Conservation (phyloP, 2,329 filamentous ascomycete genomes). For the Colletotrichum euphorbiae region DNA sequence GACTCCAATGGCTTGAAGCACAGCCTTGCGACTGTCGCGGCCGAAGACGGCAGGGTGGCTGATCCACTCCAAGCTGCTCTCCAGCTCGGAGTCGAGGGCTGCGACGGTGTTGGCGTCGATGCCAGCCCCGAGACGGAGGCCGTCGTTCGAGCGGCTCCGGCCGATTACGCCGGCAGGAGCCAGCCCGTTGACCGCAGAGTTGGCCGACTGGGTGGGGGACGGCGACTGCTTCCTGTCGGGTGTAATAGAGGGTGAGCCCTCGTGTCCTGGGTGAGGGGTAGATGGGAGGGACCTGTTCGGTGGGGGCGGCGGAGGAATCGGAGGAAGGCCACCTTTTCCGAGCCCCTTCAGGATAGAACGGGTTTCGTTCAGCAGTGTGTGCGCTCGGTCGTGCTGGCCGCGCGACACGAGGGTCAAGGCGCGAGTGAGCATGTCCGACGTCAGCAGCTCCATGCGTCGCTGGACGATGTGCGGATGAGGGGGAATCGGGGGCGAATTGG, state of each 20-base stretch:
- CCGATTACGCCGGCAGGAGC: conserved; percentile 56
- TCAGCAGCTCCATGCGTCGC: conserved; percentile 95
- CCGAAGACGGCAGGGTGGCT: conserved; percentile 95
- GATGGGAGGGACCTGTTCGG: conserved; percentile 54
- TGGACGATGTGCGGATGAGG: conserved; percentile 96
- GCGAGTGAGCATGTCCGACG: conserved; percentile 96
- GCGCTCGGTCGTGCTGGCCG: conserved; percentile 92
- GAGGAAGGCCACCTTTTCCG: conserved; percentile 92
- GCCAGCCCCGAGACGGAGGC: conserved; percentile 73
- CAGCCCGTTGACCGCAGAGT: conserved; percentile 63
- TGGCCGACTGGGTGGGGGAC: conserved; percentile 56
- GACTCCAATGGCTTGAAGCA: conserved; percentile 95
- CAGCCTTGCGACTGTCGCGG: conserved; percentile 92
- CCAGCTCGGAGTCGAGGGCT: conserved; percentile 90
- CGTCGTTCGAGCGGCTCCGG: conserved; percentile 67
- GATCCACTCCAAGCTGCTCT: conserved; percentile 95
- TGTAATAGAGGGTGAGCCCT: conserved; percentile 61
- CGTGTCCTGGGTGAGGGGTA: conserved; percentile 53
- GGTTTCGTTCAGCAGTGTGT: conserved; percentile 92
- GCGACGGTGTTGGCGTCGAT: conserved; percentile 86
- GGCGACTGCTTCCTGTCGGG: conserved; percentile 56
- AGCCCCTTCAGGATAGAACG: conserved; percentile 95
- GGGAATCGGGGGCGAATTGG: conserved; percentile 82
- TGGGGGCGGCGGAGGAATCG: conserved; percentile 75
- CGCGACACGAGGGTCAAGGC: conserved; percentile 91